Evolutionary conservation across 768 basidiomycete species (phyloP).

Genomic region (Tremella yokohamensis): DNA sequence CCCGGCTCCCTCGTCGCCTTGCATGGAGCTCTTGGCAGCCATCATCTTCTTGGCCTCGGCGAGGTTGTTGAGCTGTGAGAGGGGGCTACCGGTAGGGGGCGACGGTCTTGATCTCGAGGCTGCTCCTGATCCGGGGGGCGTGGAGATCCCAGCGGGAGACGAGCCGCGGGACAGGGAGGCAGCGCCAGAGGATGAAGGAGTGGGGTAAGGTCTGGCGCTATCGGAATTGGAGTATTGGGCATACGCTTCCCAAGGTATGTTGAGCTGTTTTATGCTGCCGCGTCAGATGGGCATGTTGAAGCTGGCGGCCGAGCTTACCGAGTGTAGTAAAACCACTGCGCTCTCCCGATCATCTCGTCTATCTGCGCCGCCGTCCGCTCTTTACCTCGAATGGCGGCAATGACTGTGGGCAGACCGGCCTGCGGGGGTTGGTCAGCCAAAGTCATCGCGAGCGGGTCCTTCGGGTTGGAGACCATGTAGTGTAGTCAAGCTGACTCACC

Average conservation of each 20-base stretch:
- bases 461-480: not conserved
- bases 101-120: not conserved
- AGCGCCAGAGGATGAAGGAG: conserved; percentile 4
- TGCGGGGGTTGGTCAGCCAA: conserved; percentile 3
- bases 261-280: conserved; percentile 14
- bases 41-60: conserved; percentile 31
- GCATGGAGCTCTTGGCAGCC: conserved; percentile 2
- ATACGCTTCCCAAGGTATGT: conserved; percentile 25
- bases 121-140: not conserved
- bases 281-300: not conserved
- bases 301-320: conserved; percentile 15
- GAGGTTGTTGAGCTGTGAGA: conserved; percentile 14
- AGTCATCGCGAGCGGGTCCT: not conserved
- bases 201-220: not conserved
- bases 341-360: conserved; percentile 35
- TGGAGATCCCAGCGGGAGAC: not conserved
- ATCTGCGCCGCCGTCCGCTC: conserved; percentile 27
- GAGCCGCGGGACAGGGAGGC: not conserved
- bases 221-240: conserved; percentile 8
- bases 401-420: conserved; percentile 37
- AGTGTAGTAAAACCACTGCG: conserved; percentile 42
- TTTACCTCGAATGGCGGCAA: conserved; percentile 25
- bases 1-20: conserved; percentile 2
- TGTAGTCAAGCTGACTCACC: conserved; percentile 13
- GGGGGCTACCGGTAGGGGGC: not conserved